A percentile compares a stretch with the other conserved stretches of the same genome.
phyloP scores from a whole-genome alignment of 1,284 basidiomycete species.

The Puccinia hordei region DNA sequence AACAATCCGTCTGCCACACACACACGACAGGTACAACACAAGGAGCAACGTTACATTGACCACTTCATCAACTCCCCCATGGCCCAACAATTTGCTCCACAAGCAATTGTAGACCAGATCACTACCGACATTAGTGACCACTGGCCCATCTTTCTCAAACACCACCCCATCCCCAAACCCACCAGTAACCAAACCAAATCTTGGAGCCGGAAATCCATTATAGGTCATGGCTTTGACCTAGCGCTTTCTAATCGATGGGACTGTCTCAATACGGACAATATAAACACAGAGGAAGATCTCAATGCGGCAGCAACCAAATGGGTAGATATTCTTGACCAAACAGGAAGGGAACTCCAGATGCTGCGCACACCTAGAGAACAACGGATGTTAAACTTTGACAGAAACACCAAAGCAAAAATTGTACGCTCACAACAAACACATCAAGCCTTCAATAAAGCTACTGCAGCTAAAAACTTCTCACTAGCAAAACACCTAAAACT shows the following conservation, averaged over 20 bases:
- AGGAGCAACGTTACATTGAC: no score
- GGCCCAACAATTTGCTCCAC: no score
- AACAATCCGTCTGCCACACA: no score
- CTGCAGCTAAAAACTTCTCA: no score
- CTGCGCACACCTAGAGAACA: background rate
- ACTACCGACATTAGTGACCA: background rate
- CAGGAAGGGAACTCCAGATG: background rate
- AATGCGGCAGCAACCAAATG: background rate
- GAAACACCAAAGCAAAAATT: background rate
- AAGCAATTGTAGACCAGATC: background rate
- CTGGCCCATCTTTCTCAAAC: background rate
- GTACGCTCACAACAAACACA: no score
- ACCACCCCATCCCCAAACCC: no score
- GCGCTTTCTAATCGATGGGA: constrained; percentile 9
- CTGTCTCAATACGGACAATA: background rate
- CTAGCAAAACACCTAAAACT: no score
- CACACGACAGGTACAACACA: no score
- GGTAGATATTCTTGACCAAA: background rate
- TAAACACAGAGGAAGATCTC: background rate
- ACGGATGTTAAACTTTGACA: background rate
- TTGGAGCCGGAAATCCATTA: background rate
- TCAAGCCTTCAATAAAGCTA: no score
- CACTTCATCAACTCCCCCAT: no score
- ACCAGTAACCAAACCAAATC: background rate
- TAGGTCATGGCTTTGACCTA: background rate